phyloP scores from a whole-genome alignment of 2,329 filamentous ascomycete species.

The Tolypocladium tropicale region DNA sequence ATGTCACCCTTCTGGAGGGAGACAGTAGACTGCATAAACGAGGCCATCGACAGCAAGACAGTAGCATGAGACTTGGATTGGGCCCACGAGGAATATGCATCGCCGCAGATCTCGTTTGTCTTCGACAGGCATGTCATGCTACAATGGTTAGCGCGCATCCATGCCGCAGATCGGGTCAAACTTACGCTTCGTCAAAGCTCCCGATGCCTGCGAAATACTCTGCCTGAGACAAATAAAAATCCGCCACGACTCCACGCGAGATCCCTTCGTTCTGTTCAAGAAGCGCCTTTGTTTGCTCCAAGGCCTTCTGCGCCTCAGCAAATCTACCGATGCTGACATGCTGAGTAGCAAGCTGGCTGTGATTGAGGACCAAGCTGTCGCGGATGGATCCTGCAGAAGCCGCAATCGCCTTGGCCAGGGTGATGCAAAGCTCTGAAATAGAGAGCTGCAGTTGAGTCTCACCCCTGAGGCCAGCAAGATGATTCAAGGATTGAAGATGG shows the following conservation, averaged over 20 bases:
- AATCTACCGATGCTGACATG: slow-evolving; percentile 44
- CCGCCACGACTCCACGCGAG: slow-evolving; percentile 30
- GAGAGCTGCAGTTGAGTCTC: slow-evolving; percentile 34
- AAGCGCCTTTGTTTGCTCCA: slow-evolving; percentile 48
- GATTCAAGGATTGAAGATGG: slow-evolving; percentile 38
- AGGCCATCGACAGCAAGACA: slow-evolving; percentile 17
- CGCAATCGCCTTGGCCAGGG: slow-evolving; percentile 26
- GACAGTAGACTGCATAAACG: slow-evolving; percentile 53
- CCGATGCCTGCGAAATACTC: slow-evolving; percentile 65
- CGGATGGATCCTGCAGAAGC: slow-evolving; percentile 16
- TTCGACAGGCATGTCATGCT: slow-evolving; percentile 23
- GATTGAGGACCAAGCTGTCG: slow-evolving; percentile 33
- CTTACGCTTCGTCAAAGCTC: slow-evolving; percentile 50
- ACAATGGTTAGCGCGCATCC: not conserved
- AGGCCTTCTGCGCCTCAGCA: slow-evolving; percentile 35
- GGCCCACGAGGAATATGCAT: slow-evolving; percentile 20
- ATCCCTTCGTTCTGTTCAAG: slow-evolving; percentile 24
- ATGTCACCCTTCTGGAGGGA: slow-evolving; percentile 52
- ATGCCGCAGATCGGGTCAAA: slow-evolving; percentile 1
- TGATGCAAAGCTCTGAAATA: slow-evolving; percentile 34
- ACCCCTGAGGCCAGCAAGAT: slow-evolving; percentile 42
- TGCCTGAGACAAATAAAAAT: slow-evolving; percentile 59
- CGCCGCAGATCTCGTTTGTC: slow-evolving; percentile 26
- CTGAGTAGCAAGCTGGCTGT: slow-evolving; percentile 39
- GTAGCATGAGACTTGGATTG: slow-evolving; percentile 21